Base-by-base conservation (phyloP, 139 green algal species). In the Coelastrella sp. region DNA sequence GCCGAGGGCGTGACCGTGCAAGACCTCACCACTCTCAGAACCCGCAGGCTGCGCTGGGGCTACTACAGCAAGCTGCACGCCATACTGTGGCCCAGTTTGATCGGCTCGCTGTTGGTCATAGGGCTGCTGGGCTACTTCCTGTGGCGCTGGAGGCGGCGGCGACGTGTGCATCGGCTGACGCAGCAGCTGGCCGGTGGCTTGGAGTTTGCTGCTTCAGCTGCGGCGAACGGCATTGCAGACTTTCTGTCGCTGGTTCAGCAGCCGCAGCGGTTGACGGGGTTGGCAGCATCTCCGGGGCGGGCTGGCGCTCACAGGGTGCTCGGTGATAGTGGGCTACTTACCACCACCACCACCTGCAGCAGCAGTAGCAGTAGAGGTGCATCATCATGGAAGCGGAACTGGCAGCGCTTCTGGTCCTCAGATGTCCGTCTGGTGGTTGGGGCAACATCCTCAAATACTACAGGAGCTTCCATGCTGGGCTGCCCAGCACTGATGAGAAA, bases 31-130 rank as follows among this genome's bases (percentile, higher is more conserved):
- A 61, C 87, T 20, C 35, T 60, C 49, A 63, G 20, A 60, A 65
- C 22, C 6, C 79, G 58, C 57, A 60, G 63, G 6, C 10, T 9
- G 7, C 61, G 61, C 4, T 19, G 49, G n/a, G n/a, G 58, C 56
- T 14, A 49, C 35, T 27, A 19, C 10, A 25, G 6, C 14, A 72
- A 63, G 35, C 87, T 91, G 66, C 87, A 91, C 57, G 87, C 87
- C 14, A 73, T 91, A 35, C 80, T 91, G 24, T 91, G 87, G 87
- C 87, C 87, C 11, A 88, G 25, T 9, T 59, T 91, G 8, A 14
- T 78, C 8, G 87, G 79, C 49, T 24, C 20, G 4, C 14, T 82
- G 49, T 35, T 91, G 56, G 49, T 91, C 65, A 6, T 87, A 58
- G 78, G 8, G 12, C 20, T 74, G 57, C 78, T 87, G 61, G 22